Conservation (phyloP, 352 stramenopile species). For the Pseudoperonospora humuli region DNA sequence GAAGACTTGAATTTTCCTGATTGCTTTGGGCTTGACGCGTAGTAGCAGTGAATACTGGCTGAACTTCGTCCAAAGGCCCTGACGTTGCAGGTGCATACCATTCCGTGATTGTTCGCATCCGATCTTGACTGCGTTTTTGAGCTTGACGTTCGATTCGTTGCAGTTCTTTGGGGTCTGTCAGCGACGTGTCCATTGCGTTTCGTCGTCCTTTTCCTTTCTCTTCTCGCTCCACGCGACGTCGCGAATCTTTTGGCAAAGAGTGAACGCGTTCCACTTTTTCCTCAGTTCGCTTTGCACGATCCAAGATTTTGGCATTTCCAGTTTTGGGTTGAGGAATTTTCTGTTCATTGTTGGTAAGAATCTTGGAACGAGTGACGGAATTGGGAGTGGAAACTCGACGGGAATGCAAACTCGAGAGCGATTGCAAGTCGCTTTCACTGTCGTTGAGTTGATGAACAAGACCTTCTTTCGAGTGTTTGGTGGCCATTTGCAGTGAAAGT, state of each 20-base stretch:
- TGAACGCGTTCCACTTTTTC: conserved; percentile 36
- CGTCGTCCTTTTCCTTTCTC: conserved; percentile 34
- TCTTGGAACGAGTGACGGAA: conserved; percentile 37
- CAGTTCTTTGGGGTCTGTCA: conserved; percentile 30
- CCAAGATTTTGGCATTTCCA: conserved; percentile 43
- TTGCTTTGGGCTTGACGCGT: conserved; percentile 18
- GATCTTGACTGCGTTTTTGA: conserved; percentile 34
- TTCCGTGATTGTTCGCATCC: conserved; percentile 33
- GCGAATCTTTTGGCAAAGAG: conserved; percentile 37
- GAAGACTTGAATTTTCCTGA: conserved; percentile 3
- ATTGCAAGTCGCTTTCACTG: too few species aligned
- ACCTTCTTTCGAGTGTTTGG: too few species aligned
- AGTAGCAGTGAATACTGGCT: conserved; percentile 31
- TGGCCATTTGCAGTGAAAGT: too few species aligned
- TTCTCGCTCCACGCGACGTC: conserved; percentile 40
- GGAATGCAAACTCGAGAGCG: conserved; percentile 22
- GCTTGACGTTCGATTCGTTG: conserved; percentile 23
- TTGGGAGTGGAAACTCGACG: conserved; percentile 25
- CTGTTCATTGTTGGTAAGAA: conserved; percentile 45
- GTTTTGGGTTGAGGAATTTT: conserved; percentile 48
- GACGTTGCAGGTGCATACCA: conserved; percentile 36
- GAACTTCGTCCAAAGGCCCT: conserved; percentile 23
- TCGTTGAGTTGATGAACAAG: too few species aligned
- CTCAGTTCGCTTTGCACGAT: conserved; percentile 39
- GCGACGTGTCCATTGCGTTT: conserved; percentile 49